Conservation (phyloP, 768 basidiomycete genomes). For the Lactarius trivialis region DNA sequence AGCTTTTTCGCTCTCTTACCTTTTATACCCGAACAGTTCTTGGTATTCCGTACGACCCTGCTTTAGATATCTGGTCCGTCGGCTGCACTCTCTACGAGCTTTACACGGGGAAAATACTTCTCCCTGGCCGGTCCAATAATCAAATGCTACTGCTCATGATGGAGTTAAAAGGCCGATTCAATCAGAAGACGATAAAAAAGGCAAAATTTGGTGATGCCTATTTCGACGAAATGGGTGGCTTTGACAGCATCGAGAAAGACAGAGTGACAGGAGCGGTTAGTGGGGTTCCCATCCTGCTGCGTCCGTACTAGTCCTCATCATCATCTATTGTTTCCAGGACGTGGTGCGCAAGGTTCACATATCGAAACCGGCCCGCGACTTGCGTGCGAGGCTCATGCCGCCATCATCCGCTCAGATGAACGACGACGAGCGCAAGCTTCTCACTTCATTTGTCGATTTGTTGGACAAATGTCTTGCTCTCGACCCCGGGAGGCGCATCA, state of each 20-base stretch:
- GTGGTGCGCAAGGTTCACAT: conserved; percentile 75
- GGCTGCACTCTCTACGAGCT: conserved; percentile 96
- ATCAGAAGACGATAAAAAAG: conserved; percentile 89
- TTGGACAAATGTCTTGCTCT: conserved; percentile 86
- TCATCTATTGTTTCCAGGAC: conserved; percentile 46
- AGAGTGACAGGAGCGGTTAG: conserved; percentile 77
- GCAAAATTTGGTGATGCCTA: conserved; percentile 88
- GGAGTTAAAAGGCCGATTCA: conserved; percentile 94
- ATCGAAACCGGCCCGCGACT: conserved; percentile 74
- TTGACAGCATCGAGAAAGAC: conserved; percentile 77
- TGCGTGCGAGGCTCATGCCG: conserved; percentile 78
- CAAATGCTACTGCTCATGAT: conserved; percentile 98
- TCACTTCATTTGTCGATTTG: conserved; percentile 79
- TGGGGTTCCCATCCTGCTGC: conserved; percentile 27
- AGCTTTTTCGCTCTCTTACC: conserved; percentile 18
- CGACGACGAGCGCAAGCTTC: conserved; percentile 81
- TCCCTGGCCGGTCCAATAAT: conserved; percentile 94
- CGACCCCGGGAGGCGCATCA: conserved; percentile 79
- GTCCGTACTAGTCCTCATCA: conserved; percentile 9
- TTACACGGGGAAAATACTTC: conserved; percentile 94
- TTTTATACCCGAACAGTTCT: conserved; percentile 52
- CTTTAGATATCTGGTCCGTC: conserved; percentile 94
- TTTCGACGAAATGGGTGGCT: conserved; percentile 90
- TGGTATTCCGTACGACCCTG: conserved; percentile 89
- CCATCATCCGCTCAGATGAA: conserved; percentile 69